These are phyloP conservation scores for Polytrichum commune DNA, from an alignment of 225 moss, liverwort and hornwort genomes.

Conservation along the genomic window DNA sequence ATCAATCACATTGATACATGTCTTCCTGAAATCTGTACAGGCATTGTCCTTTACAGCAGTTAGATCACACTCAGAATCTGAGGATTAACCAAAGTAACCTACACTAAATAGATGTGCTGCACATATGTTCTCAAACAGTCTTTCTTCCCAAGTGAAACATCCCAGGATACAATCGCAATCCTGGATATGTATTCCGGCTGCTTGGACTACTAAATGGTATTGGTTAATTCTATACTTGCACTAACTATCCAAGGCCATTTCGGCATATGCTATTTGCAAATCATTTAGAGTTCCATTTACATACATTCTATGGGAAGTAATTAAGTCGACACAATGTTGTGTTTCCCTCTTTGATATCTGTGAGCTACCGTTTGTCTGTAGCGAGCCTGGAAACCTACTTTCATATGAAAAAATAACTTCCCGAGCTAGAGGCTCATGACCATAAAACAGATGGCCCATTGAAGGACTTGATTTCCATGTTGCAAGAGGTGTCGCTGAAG, in stretches of 20 bases:
- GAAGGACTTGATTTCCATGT: conserved; percentile 39
- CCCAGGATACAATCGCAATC: too few relatives aligned
- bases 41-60: too few relatives aligned
- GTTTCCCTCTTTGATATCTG: conserved; percentile 24
- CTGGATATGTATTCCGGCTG: too few relatives aligned
- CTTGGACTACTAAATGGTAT: too few relatives aligned
- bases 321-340: conserved; percentile 14
- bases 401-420: conserved; percentile 72
- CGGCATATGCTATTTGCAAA: conserved; percentile 75
- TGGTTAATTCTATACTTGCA: too few relatives aligned
- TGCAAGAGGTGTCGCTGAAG: conserved; percentile 29
- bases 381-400: conserved; percentile 27
- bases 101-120: too few relatives aligned
- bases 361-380: conserved; percentile 26
- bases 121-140: too few relatives aligned
- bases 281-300: conserved; percentile 78
- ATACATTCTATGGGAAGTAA: conserved; percentile 80
- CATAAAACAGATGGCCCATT: conserved; percentile 85
- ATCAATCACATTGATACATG: too few relatives aligned
- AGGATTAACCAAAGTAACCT: too few relatives aligned
- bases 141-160: too few relatives aligned
- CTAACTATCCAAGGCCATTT: conserved; percentile 31
- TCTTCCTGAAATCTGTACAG: too few relatives aligned
- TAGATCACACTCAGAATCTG: too few relatives aligned
- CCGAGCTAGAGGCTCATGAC: conserved; percentile 78